These are phyloP conservation scores for Colletotrichum lindemuthianum DNA, from an alignment of 2,329 filamentous ascomycete genomes.

Conservation along the genomic window DNA sequence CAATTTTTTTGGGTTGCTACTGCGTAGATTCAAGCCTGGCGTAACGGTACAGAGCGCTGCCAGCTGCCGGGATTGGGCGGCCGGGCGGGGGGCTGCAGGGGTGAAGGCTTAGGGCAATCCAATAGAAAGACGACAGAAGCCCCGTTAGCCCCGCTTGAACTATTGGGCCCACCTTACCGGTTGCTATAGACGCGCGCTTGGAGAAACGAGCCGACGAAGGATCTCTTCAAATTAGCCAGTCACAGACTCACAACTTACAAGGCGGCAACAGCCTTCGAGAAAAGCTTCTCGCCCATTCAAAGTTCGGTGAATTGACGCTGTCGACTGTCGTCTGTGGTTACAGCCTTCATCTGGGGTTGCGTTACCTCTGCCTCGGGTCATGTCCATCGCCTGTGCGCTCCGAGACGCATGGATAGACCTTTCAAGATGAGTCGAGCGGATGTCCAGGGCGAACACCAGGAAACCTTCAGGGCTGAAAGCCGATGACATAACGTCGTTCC, in stretches of 20 bases:
- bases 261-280: slow-evolving; percentile 7
- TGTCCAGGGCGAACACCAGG: not conserved
- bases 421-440: slow-evolving; percentile 11
- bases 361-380: not conserved
- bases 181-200: slow-evolving; percentile 34
- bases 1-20: slow-evolving; percentile 5
- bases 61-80: slow-evolving; percentile 26
- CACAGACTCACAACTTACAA: not conserved
- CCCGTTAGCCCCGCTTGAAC: not conserved
- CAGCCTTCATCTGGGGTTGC: slow-evolving; percentile 18
- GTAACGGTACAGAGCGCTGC: slow-evolving; percentile 21
- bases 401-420: slow-evolving; percentile 2
- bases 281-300: not conserved
- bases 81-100: slow-evolving; percentile 24
- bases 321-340: slow-evolving; percentile 24
- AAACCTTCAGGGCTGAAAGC: slow-evolving; percentile 27
- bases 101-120: slow-evolving; percentile 1
- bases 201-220: slow-evolving; percentile 22
- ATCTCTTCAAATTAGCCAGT: not conserved
- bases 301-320: not conserved
- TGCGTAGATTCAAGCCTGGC: not conserved
- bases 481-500: slow-evolving; percentile 33
- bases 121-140: slow-evolving; percentile 15
- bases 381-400: slow-evolving; percentile 9
- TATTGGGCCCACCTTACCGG: too few relatives aligned